Evolutionary conservation across 2,329 filamentous ascomycete species (phyloP).

Genomic region (Aspergillus sp.): DNA sequence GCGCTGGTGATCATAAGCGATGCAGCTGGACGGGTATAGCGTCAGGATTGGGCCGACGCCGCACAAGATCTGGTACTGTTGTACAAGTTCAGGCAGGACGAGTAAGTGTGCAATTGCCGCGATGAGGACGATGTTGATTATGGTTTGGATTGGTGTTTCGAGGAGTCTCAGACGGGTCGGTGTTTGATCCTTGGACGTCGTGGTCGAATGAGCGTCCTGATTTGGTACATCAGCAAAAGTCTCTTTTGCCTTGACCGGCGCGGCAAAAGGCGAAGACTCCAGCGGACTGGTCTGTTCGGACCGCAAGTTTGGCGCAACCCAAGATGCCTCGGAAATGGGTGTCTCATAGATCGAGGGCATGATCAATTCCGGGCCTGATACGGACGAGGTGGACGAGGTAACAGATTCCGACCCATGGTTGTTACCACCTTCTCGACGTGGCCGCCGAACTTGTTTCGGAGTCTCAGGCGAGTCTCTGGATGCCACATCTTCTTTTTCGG

Average conservation of each 20-base stretch:
- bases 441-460: conserved; percentile 18
- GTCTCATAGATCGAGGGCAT: conserved; percentile 47
- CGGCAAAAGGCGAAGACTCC: not conserved
- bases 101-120: conserved; percentile 39
- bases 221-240: not conserved
- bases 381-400: conserved; percentile 31
- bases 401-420: conserved; percentile 30
- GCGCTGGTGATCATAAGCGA: conserved; percentile 19
- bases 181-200: not conserved
- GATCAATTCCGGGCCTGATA: conserved; percentile 43
- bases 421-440: conserved; percentile 15
- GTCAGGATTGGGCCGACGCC: conserved; percentile 27
- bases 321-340: conserved; percentile 38
- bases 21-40: conserved; percentile 37
- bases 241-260: not conserved
- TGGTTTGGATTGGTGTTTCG: conserved; percentile 21
- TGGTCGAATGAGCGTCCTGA: not conserved
- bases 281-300: conserved; percentile 13
- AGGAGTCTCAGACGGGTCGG: not conserved
- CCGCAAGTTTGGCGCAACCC: conserved; percentile 36
- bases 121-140: conserved; percentile 34
- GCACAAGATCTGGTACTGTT: conserved; percentile 38
- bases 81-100: conserved; percentile 40
- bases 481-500: conserved; percentile 20
- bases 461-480: conserved; percentile 9